Evolutionary conservation across 75 land plant species (phyloP).

Genomic region (Pinus albicaulis): DNA sequence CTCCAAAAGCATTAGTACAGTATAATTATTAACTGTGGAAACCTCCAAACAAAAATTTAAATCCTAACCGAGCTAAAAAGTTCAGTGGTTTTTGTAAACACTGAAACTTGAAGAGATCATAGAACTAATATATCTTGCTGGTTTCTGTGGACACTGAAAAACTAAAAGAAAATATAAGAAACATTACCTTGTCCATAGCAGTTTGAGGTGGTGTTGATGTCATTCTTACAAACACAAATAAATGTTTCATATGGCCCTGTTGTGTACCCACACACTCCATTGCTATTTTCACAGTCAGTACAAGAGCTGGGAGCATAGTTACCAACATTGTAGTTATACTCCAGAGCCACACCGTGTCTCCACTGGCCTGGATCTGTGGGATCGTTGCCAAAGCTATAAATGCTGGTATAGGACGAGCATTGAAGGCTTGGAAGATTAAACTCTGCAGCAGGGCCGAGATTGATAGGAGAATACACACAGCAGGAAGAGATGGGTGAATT

Average conservation of each 20-base stretch:
- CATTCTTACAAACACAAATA: slow-evolving; percentile 17
- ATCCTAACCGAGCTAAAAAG: neutral
- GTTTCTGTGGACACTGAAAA: neutral
- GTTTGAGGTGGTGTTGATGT: slow-evolving; percentile 15
- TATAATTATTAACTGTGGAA: no score
- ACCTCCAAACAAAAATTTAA: neutral
- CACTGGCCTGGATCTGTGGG: slow-evolving; percentile 11
- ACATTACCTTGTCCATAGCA: slow-evolving; percentile 10
- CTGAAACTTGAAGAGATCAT: neutral
- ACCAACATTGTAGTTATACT: slow-evolving; percentile 6
- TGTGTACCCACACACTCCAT: slow-evolving; percentile 16
- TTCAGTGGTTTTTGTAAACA: neutral
- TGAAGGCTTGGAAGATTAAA: slow-evolving; percentile 14
- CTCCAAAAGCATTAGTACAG: no score
- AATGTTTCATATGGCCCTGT: slow-evolving; percentile 2
- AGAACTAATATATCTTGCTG: neutral
- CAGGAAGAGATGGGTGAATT: slow-evolving; percentile 11
- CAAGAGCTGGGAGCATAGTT: slow-evolving; percentile 4
- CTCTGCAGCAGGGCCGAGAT: slow-evolving; percentile 4
- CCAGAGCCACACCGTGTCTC: slow-evolving; percentile 16
- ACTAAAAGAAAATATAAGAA: neutral
- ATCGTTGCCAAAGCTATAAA: slow-evolving; percentile 14
- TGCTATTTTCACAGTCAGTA: slow-evolving; percentile 14
- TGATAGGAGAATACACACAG: slow-evolving; percentile 17
- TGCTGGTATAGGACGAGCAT: slow-evolving; percentile 19